These are phyloP conservation scores for Fraxinus ornus DNA, from an alignment of 305 asterid species.

Conservation along the genomic window DNA sequence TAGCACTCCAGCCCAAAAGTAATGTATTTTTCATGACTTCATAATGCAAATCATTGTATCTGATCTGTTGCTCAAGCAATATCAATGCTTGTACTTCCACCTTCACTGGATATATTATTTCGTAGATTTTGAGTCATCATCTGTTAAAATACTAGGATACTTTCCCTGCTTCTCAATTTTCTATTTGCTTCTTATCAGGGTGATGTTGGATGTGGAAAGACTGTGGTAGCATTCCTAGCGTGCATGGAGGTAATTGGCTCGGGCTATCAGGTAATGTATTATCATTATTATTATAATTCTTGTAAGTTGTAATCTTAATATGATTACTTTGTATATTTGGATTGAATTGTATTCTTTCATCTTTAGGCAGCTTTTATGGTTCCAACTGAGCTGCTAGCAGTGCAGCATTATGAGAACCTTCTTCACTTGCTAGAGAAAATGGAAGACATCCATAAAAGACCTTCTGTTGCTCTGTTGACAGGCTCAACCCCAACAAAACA, in stretches of 20 bases:
- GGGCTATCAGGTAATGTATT: slow-evolving; percentile 68
- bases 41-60: neutral
- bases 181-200: slow-evolving; percentile 49
- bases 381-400: slow-evolving; percentile 94
- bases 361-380: slow-evolving; percentile 98
- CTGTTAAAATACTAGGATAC: neutral
- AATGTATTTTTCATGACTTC: neutral
- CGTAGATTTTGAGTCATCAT: neutral
- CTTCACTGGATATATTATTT: neutral
- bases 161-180: neutral
- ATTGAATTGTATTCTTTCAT: slow-evolving; percentile 21
- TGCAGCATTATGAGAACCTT: slow-evolving; percentile 86
- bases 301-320: neutral
- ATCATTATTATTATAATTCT: neutral
- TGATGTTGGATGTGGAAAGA: slow-evolving; percentile 98
- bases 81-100: neutral
- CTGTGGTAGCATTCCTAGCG: slow-evolving; percentile 90
- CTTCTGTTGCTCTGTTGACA: slow-evolving; percentile 74
- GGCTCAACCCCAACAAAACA: slow-evolving; percentile 89
- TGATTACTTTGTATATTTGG: slow-evolving; percentile 1
- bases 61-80: neutral
- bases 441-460: slow-evolving; percentile 45
- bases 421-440: slow-evolving; percentile 61
- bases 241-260: slow-evolving; percentile 93
- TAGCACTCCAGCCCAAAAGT: neutral